Conservation (phyloP, 2,329 filamentous ascomycete genomes). For the Colletotrichum euphorbiae region DNA sequence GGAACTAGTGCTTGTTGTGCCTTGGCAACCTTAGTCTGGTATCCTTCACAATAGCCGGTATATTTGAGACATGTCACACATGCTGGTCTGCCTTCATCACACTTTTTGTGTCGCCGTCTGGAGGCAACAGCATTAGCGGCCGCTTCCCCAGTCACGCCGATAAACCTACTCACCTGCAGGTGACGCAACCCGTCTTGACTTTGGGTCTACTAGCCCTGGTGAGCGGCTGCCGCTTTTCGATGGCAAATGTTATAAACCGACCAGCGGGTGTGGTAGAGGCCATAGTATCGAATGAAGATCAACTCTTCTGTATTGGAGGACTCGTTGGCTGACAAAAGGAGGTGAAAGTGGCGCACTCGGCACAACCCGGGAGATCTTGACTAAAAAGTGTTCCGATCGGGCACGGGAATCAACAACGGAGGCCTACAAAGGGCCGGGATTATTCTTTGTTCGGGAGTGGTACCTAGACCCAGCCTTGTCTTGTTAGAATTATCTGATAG, state of each 20-base stretch:
- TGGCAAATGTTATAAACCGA: not conserved
- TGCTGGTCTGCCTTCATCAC: constrained; percentile 27
- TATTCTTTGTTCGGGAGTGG: no score
- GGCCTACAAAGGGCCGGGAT: no score
- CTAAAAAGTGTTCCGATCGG: no score
- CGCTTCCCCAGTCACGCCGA: not conserved
- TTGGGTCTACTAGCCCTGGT: constrained; percentile 27
- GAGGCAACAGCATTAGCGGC: accelerated
- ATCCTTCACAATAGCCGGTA: constrained; percentile 17
- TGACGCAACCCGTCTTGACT: constrained; percentile 17
- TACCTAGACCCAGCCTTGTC: no score
- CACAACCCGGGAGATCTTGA: no score
- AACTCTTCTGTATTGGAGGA: no score
- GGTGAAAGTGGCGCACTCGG: no score
- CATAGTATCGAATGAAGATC: no score
- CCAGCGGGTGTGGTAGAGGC: no score
- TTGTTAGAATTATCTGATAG: no score
- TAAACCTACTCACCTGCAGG: constrained; percentile 18
- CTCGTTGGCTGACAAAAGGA: no score
- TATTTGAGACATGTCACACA: constrained; percentile 30
- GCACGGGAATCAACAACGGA: no score
- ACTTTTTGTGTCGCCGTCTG: constrained; percentile 25
- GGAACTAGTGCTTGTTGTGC: not conserved
- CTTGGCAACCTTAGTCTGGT: not conserved
- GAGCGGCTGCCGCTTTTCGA: not conserved